Evolutionary conservation across 139 green algal genomes (phyloP).

Genomic region (Gonium pectorale): DNA sequence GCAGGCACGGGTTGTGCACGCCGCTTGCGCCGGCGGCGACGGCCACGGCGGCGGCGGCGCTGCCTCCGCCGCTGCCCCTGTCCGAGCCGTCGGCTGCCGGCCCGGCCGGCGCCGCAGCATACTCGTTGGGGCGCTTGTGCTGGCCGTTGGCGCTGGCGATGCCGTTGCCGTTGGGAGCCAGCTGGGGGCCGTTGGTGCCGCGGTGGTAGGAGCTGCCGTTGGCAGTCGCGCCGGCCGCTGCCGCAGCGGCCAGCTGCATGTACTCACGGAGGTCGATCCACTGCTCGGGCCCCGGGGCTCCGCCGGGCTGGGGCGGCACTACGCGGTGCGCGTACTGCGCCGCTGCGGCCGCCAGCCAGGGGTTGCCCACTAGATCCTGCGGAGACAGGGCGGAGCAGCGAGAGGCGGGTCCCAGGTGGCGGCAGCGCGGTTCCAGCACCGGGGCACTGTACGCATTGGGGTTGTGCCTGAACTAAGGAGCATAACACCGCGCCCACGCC

Average conservation of each 20-base stretch:
- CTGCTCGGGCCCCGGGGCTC: neutral
- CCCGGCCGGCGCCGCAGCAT: no score
- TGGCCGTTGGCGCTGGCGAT: no score
- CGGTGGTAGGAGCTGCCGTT: neutral
- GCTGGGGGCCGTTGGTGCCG: neutral
- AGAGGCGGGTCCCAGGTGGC: no score
- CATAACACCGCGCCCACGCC: no score
- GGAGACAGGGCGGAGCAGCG: no score
- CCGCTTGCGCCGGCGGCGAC: neutral
- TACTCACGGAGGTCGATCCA: constrained; percentile 35
- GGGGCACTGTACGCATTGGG: no score
- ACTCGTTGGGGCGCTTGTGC: no score
- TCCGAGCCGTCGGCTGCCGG: neutral
- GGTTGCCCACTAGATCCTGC: constrained; percentile 44
- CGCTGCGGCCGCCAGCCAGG: constrained; percentile 17
- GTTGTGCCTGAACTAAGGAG: no score
- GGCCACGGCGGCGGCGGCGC: neutral
- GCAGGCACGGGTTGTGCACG: neutral
- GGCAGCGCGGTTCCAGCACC: no score
- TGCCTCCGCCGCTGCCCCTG: neutral
- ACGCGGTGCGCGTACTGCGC: constrained; percentile 20
- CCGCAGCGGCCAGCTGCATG: neutral
- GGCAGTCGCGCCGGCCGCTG: neutral
- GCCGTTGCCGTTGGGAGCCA: no score
- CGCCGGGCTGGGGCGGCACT: neutral